A percentile compares a stretch with the other conserved stretches of the same genome.
Conservation (phyloP, 169 alveolate genomes). For the Cryptosporidium andersoni region DNA sequence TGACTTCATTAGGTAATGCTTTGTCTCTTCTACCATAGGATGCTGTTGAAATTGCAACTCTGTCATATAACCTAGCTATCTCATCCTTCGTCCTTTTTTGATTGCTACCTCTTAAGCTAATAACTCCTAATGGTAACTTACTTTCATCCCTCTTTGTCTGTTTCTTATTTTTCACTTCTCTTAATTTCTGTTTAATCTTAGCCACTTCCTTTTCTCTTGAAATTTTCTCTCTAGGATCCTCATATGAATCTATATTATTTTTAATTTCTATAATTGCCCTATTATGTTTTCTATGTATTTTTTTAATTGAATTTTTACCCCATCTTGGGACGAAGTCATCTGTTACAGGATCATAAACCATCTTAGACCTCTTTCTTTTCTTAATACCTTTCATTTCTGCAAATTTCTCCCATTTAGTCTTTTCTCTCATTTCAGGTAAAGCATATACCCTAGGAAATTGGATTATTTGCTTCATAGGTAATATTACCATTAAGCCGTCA, state of each 20-base stretch:
- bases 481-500: slow-evolving; percentile 30
- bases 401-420: slow-evolving; percentile 87
- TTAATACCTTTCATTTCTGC: slow-evolving; percentile 80
- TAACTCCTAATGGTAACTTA: slow-evolving; percentile 11
- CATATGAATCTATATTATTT: slow-evolving; percentile 62
- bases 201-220: slow-evolving; percentile 16
- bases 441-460: slow-evolving; percentile 65
- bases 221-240: slow-evolving; percentile 42
- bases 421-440: slow-evolving; percentile 50
- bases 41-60: slow-evolving; percentile 68
- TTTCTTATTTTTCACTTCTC: slow-evolving; percentile 45
- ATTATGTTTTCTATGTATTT: slow-evolving; percentile 77
- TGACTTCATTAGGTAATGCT: slow-evolving; percentile 16
- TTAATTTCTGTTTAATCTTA: slow-evolving; percentile 36
- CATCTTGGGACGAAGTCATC: slow-evolving; percentile 85
- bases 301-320: slow-evolving; percentile 80
- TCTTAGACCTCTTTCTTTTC: slow-evolving; percentile 80
- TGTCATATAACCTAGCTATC: slow-evolving; percentile 16
- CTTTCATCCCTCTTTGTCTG: background rate
- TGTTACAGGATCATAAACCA: slow-evolving; percentile 80
- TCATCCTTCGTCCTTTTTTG: slow-evolving; percentile 28
- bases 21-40: slow-evolving; percentile 69
- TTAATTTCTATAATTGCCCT: slow-evolving; percentile 80
- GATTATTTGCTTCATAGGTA: slow-evolving; percentile 46
- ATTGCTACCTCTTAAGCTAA: slow-evolving; percentile 21